Evolutionary conservation across 148 eudicot genomes (phyloP).

Genomic region (Fallopia convolvulus): DNA sequence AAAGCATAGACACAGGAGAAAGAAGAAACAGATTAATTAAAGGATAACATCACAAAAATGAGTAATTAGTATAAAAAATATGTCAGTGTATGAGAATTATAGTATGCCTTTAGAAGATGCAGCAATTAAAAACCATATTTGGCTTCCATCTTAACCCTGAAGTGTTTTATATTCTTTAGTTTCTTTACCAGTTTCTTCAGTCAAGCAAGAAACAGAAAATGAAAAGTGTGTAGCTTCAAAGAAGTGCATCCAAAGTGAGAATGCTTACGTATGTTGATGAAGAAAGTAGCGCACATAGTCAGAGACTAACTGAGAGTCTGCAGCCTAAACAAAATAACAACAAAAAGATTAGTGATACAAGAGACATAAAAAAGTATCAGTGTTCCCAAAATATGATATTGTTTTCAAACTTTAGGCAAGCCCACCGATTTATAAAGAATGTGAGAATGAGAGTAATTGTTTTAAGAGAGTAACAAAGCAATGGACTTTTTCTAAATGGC

Average conservation of each 20-base stretch:
- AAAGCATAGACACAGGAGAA: not conserved
- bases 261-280: constrained; percentile 93
- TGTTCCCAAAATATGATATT: not conserved
- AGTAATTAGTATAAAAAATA: not conserved
- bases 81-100: not conserved
- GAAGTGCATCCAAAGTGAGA: not conserved
- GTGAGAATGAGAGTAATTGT: not conserved
- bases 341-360: not conserved
- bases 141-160: not conserved
- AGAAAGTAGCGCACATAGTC: constrained; percentile 95
- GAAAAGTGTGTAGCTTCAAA: not conserved
- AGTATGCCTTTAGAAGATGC: no score
- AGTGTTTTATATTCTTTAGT: not conserved
- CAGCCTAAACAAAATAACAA: constrained; percentile 55
- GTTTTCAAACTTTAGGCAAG: not conserved
- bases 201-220: not conserved
- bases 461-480: not conserved
- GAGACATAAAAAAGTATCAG: not conserved
- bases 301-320: constrained; percentile 87
- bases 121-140: not conserved
- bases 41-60: not conserved
- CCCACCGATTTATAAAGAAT: not conserved
- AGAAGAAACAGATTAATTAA: not conserved
- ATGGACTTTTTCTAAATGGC: not conserved
- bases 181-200: not conserved